Percentiles rank a stretch among this genome's conserved stretches.
Evolutionary conservation across 78 protist genomes (phyloP).

Genomic region (Protostelium mycophagum): DNA sequence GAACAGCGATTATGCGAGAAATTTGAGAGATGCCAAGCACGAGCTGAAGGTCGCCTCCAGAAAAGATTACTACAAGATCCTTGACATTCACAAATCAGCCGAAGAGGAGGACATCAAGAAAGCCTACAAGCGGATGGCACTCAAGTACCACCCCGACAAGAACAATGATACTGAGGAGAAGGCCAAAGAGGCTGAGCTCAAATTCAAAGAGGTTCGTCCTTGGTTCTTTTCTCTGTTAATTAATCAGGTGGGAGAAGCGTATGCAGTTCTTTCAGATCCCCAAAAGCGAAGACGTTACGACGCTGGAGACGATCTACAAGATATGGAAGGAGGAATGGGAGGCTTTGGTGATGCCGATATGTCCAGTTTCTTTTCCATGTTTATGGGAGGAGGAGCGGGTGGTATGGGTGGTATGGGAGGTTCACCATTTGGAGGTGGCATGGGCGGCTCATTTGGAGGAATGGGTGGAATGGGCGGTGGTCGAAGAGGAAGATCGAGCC

Average conservation of each 20-base stretch:
- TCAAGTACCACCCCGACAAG: conserved; percentile 75
- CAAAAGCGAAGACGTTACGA: conserved; percentile 66
- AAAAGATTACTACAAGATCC: conserved; percentile 71
- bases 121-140: conserved; percentile 69
- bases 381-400: conserved; percentile 25
- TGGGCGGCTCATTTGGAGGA: conserved; percentile 14
- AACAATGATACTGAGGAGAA: conserved; percentile 28
- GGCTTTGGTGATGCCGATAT: conserved; percentile 20
- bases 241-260: conserved; percentile 66
- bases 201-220: conserved; percentile 67
- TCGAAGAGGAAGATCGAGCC: no score
- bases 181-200: conserved; percentile 46
- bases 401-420: conserved; percentile 30
- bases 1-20: conserved; percentile 10
- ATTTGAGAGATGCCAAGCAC: conserved; percentile 43
- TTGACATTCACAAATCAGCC: conserved; percentile 54
- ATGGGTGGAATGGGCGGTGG: conserved; percentile 10
- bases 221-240: no score
- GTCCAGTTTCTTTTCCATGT: conserved; percentile 25
- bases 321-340: conserved; percentile 30
- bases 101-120: conserved; percentile 65
- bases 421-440: not conserved
- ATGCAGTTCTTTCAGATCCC: conserved; percentile 54
- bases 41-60: conserved; percentile 41
- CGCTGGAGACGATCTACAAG: conserved; percentile 27